These are phyloP conservation scores for Trichophyton simii DNA, from an alignment of 2,329 filamentous ascomycete species.

Conservation along the genomic window DNA sequence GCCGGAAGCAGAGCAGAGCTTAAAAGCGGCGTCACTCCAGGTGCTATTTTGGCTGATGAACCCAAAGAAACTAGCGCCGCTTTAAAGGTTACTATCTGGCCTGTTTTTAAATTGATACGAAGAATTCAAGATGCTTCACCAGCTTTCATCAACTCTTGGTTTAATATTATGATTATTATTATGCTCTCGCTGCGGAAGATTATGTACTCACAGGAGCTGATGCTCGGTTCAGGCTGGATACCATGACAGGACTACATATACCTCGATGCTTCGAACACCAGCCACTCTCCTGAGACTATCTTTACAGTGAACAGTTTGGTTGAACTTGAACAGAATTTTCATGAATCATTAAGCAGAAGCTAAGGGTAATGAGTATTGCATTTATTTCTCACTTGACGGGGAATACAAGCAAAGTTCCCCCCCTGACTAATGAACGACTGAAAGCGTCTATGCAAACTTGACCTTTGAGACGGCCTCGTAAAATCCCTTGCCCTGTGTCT, in stretches of 20 bases:
- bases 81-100: not conserved
- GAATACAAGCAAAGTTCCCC: not conserved
- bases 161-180: not conserved
- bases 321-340: not conserved
- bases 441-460: constrained; percentile 42
- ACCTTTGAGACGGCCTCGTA: constrained; percentile 63
- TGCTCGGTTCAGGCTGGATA: not conserved
- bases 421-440: not conserved
- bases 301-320: not conserved
- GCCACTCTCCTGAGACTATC: not conserved
- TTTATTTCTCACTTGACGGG: not conserved
- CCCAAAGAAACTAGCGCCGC: not conserved
- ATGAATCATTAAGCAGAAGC: not conserved
- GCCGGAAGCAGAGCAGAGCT: not conserved
- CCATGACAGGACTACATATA: no score
- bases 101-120: not conserved
- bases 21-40: not conserved
- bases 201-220: not conserved
- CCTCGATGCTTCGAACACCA: no score
- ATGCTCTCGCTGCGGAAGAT: not conserved
- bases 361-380: not conserved
- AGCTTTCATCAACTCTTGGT: not conserved
- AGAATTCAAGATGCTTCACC: not conserved
- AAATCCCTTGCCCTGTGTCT: constrained; percentile 73
- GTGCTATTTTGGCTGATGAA: not conserved